Evolutionary conservation across 257 asterid species (phyloP).

Genomic region (Capsicum rhomboideum): DNA sequence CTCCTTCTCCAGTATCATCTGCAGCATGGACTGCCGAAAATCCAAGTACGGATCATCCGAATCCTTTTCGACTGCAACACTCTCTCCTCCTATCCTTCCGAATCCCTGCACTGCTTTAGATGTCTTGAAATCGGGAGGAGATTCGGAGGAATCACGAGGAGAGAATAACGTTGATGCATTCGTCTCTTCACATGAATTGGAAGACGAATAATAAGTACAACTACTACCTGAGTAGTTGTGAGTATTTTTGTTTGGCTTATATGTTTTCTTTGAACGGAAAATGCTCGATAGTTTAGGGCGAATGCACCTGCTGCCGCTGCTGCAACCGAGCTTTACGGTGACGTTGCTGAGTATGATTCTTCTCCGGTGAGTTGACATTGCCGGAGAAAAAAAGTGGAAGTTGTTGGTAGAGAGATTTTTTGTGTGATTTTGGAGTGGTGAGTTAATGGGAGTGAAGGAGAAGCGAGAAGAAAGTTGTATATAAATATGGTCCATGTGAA

Average conservation of each 20-base stretch:
- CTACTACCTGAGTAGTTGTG: neutral
- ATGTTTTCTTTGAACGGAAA: constrained; percentile 39
- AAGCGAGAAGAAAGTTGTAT: neutral
- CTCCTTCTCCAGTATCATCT: constrained; percentile 79
- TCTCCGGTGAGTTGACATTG: constrained; percentile 45
- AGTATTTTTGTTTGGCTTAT: neutral
- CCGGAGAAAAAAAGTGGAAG: neutral
- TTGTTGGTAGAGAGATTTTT: neutral
- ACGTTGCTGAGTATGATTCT: constrained; percentile 30
- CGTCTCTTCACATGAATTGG: constrained; percentile 45
- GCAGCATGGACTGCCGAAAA: constrained; percentile 87
- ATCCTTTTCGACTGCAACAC: constrained; percentile 82
- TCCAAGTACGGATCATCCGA: constrained; percentile 88
- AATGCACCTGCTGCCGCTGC: constrained; percentile 44
- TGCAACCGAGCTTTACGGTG: constrained; percentile 52
- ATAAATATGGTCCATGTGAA: neutral
- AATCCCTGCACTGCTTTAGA: constrained; percentile 58
- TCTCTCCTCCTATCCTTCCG: constrained; percentile 56
- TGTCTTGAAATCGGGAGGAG: neutral
- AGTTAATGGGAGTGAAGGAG: neutral
- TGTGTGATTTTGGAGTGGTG: neutral
- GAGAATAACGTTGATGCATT: constrained; percentile 29
- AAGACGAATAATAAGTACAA: constrained; percentile 27
- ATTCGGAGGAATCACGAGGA: constrained; percentile 18
- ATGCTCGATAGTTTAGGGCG: constrained; percentile 43